A percentile compares a stretch with the other conserved stretches of the same genome.
phyloP scores from a whole-genome alignment of 2,329 filamentous ascomycete genomes.

The Fusarium sambucinum region DNA sequence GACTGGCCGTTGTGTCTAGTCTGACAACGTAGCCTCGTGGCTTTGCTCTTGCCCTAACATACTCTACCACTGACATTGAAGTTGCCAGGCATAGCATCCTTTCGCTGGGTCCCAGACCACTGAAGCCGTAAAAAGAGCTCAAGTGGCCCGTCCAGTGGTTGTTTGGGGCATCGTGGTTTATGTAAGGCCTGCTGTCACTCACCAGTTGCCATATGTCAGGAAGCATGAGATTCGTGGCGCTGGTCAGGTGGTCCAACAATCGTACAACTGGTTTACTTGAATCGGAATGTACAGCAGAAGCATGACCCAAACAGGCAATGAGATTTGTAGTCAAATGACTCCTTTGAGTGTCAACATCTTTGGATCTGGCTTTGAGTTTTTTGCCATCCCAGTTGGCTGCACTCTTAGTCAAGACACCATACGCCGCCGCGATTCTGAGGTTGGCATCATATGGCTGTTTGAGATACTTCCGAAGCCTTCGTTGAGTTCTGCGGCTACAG shows the following conservation, averaged over 20 bases:
- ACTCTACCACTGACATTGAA: not conserved
- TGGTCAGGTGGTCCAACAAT: conserved; percentile 5
- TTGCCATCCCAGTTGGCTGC: not conserved
- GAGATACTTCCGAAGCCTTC: not conserved
- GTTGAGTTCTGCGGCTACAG: rapidly evolving
- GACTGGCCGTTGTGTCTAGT: rapidly evolving
- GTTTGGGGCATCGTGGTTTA: not conserved
- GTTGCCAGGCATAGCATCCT: conserved; percentile 2
- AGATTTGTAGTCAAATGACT: too few species aligned
- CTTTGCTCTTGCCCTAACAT: not conserved
- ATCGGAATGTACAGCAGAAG: rapidly evolving
- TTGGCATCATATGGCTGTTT: not conserved
- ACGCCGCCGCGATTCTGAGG: conserved; percentile 1
- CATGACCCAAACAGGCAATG: rapidly evolving
- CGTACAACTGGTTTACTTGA: not conserved
- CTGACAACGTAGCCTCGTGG: not conserved
- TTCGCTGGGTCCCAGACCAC: not conserved
- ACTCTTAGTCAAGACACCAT: not conserved
- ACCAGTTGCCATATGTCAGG: not conserved
- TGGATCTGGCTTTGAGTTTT: not conserved
- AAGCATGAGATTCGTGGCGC: rapidly evolving
- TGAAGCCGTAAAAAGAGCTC: not conserved
- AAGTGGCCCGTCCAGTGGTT: rapidly evolving
- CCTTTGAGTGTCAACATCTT: not conserved
- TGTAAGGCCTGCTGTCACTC: too few species aligned